Evolutionary conservation across 768 basidiomycete genomes (phyloP), one percentile per base, ranked within the genome.

Genomic region (Agrocybe praecox): DNA sequence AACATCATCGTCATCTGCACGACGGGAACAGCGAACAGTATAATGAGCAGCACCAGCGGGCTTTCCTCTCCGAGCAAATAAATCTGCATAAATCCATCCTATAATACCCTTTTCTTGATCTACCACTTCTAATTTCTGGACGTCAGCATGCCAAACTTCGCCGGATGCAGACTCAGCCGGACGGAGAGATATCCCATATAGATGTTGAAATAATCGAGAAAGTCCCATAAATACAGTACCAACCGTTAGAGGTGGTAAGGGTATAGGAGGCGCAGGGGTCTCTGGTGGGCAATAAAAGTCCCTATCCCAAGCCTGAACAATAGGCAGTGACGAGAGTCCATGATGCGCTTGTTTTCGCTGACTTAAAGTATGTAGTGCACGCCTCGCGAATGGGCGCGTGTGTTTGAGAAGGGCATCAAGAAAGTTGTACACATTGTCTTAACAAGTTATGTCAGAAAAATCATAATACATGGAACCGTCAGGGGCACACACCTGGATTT

Each of bases 21-120:
- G 76, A 47, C 97, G 76, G 3, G 94, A 96, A 73, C 97, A 98
- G 2, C 95, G 85, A 22, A 99, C 94, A 6, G 97, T 98, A 71
- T 98, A 99, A 72, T 99, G 97, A 1, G 97, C 97, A 0, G 97
- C 95, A 3, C 95, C 94, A 46, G 86, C 84, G 5, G 91, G 83
- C 72, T 99, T 99, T 11, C 92, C 93, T 26, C 79, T 75, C 43
- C 97, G 78, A 1, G 86, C 81, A 69, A 95, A 97, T 18, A 98
- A 78, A 71, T 99, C 97, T 10, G 92, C 89, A 67, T 96, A 99
- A 69, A 99, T 90, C 84, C 92, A 93, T 1, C 97, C 97, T 51
- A 99, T 86, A 22, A 92, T 71, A 0, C 95, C 96, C 60, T 83
- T 84, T 14, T 87, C 79, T 65, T 98, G 93, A 68, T 98, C 95